phyloP scores from a whole-genome alignment of 441 rosid species.

The Erodium moschatum region DNA sequence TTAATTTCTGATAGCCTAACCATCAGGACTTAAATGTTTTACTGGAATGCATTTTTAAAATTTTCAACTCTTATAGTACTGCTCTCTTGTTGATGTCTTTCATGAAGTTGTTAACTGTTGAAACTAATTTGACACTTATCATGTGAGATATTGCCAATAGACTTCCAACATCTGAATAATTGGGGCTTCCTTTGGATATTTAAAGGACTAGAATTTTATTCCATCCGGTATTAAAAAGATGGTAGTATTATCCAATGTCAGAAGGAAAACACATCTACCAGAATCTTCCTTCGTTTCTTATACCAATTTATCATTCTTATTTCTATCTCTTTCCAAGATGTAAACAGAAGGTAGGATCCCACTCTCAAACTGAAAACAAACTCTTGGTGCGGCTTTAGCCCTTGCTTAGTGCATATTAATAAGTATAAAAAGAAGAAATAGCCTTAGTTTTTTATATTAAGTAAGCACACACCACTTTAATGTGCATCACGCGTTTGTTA shows the following conservation, averaged over 20 bases:
- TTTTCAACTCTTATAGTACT: not conserved
- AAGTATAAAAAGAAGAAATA: not conserved
- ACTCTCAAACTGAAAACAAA: not conserved
- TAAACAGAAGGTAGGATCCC: slow-evolving; percentile 9
- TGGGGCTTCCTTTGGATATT: slow-evolving; percentile 5
- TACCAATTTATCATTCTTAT: slow-evolving; percentile 2
- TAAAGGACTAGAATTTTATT: slow-evolving; percentile 1
- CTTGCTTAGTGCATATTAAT: slow-evolving; percentile 1
- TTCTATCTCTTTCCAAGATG: not conserved
- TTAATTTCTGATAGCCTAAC: not conserved
- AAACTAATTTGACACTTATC: not conserved
- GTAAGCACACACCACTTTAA: not conserved
- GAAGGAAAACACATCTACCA: not conserved
- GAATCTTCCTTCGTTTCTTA: slow-evolving; percentile 8
- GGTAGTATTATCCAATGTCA: not conserved
- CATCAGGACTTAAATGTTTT: not conserved
- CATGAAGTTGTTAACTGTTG: not conserved
- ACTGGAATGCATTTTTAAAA: not conserved
- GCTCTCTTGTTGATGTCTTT: not conserved
- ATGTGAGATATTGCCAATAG: slow-evolving; percentile 7
- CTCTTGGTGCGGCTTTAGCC: not conserved
- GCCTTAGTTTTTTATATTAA: not conserved
- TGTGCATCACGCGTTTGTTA: not conserved
- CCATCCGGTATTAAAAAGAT: not conserved
- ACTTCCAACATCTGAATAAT: slow-evolving; percentile 5